Evolutionary conservation across 78 protist species (phyloP).

Genomic region (Dictyostelium brefeldianum): DNA sequence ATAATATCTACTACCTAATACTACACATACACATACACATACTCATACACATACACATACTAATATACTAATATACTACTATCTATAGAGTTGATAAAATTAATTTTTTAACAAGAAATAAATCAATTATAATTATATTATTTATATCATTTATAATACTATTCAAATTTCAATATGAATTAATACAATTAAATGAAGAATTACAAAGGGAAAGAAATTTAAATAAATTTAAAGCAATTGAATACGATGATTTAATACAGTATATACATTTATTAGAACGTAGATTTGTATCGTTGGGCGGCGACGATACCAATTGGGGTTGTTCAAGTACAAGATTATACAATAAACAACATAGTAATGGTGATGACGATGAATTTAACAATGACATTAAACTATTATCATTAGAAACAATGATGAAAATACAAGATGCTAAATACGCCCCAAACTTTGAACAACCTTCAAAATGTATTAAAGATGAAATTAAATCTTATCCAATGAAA

Average conservation of each 20-base stretch:
- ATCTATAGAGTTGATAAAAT: background rate
- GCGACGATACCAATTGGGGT: slow-evolving; percentile 49
- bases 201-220: background rate
- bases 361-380: background rate
- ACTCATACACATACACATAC: no score
- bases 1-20: no score
- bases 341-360: background rate
- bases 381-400: background rate
- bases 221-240: background rate
- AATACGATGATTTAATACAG: background rate
- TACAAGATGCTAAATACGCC: slow-evolving; percentile 9
- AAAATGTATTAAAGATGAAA: slow-evolving; percentile 30
- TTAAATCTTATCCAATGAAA: slow-evolving; percentile 29
- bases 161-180: slow-evolving; percentile 21
- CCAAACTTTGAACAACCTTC: slow-evolving; percentile 16
- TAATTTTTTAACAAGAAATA: background rate
- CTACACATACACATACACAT: no score
- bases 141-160: background rate
- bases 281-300: slow-evolving; percentile 33
- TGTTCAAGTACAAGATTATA: background rate
- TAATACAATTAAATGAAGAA: background rate
- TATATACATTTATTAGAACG: slow-evolving; percentile 24
- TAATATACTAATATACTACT: no score
- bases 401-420: slow-evolving; percentile 31
- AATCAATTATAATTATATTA: slow-evolving; percentile 1